Evolutionary conservation across 805 yeast genomes (phyloP).

Genomic region (Groenewaldozyma salmanticensis): DNA sequence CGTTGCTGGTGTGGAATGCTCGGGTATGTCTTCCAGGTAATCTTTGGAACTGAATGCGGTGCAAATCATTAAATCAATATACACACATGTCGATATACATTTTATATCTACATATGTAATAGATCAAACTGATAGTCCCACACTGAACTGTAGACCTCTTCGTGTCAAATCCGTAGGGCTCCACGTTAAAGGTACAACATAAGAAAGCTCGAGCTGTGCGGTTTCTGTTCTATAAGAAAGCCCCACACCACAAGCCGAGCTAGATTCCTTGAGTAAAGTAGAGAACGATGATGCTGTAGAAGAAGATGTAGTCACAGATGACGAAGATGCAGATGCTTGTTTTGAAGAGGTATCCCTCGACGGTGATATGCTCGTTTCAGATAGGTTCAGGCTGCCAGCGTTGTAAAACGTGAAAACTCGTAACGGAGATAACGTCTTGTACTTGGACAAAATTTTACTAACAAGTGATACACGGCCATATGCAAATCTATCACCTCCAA

Average conservation of each 20-base stretch:
- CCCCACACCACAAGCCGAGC: constrained; percentile 43
- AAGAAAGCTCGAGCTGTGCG: constrained; percentile 55
- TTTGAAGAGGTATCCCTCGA: neutral
- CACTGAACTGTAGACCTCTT: constrained; percentile 53
- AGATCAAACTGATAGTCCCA: constrained; percentile 37
- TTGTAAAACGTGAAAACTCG: constrained; percentile 53
- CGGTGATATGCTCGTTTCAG: neutral
- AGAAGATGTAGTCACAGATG: constrained; percentile 17
- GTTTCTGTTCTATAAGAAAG: constrained; percentile 46
- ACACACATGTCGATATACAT: too few relatives aligned
- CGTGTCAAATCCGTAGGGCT: constrained; percentile 38
- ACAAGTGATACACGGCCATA: constrained; percentile 47
- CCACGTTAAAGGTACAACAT: constrained; percentile 46
- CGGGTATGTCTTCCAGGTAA: too few relatives aligned
- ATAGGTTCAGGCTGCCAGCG: constrained; percentile 45
- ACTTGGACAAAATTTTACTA: constrained; percentile 47
- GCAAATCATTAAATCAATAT: too few relatives aligned
- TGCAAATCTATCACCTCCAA: constrained; percentile 60
- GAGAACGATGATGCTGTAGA: too few relatives aligned
- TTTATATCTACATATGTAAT: neutral
- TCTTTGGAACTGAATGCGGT: too few relatives aligned
- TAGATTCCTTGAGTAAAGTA: constrained; percentile 12
- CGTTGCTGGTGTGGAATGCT: too few relatives aligned
- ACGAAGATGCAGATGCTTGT: neutral
- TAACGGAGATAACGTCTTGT: constrained; percentile 35